Evolutionary conservation across 257 asterid genomes (phyloP).

Genomic region (Solanum bulbocastanum): DNA sequence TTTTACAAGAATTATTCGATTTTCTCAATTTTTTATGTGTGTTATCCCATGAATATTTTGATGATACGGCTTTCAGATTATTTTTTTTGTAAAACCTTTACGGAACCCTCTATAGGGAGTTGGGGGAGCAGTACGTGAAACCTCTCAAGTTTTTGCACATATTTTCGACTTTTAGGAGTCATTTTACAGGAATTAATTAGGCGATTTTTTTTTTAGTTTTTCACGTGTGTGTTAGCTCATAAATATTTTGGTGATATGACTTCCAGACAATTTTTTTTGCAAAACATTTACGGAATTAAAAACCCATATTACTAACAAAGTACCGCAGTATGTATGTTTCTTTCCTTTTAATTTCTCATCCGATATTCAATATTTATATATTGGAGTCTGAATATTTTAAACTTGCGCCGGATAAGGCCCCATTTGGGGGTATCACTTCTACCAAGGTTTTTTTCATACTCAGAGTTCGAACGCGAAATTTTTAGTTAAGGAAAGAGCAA

Average conservation of each 20-base stretch:
- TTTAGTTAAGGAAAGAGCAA: neutral
- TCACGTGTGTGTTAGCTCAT: neutral
- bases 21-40: neutral
- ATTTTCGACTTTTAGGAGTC: neutral
- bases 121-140: neutral
- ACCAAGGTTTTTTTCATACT: too few relatives aligned
- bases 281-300: too few relatives aligned
- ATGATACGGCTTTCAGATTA: neutral
- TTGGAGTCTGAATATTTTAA: too few relatives aligned
- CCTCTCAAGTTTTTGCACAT: neutral
- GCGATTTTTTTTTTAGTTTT: too few relatives aligned
- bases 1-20: too few relatives aligned
- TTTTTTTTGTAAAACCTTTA: neutral
- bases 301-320: neutral
- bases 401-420: accelerated
- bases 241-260: too few relatives aligned
- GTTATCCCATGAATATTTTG: too few relatives aligned
- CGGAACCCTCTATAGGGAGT: neutral
- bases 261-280: too few relatives aligned
- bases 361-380: neutral
- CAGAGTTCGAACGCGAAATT: accelerated
- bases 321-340: neutral
- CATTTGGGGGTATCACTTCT: too few relatives aligned
- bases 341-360: neutral
- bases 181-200: too few relatives aligned